Evolutionary conservation across 192 early-diverging fungal genomes (phyloP).

Genomic region (Nowakowskiella sp.): DNA sequence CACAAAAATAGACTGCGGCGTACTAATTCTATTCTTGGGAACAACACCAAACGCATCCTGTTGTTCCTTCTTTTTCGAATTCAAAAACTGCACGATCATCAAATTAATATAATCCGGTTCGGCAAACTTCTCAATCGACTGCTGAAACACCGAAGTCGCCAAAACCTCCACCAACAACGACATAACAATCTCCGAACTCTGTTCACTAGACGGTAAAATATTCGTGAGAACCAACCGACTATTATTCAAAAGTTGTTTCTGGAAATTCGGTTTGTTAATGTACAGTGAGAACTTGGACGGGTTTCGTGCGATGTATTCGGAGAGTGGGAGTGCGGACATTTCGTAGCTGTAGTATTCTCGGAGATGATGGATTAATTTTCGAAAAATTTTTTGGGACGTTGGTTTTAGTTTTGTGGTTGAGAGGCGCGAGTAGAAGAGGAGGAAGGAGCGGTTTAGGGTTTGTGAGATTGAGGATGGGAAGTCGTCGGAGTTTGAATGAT

Average conservation of each 20-base stretch:
- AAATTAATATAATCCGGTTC: constrained; percentile 31
- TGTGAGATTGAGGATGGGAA: too few species aligned
- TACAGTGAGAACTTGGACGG: constrained; percentile 24
- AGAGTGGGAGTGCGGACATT: constrained; percentile 14
- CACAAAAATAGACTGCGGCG: constrained; percentile 11
- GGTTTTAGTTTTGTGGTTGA: too few species aligned
- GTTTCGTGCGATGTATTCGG: constrained; percentile 16
- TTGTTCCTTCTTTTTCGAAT: constrained; percentile 1
- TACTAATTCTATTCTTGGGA: neutral
- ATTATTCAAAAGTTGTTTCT: constrained; percentile 23
- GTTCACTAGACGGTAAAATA: constrained; percentile 25
- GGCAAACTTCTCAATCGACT: constrained; percentile 28
- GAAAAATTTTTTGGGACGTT: too few species aligned
- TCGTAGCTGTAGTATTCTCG: constrained; percentile 32
- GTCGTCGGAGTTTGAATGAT: too few species aligned
- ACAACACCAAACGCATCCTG: neutral
- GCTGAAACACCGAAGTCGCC: constrained; percentile 34
- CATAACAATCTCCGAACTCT: constrained; percentile 27
- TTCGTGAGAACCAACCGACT: constrained; percentile 19
- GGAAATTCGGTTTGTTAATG: neutral
- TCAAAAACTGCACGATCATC: constrained; percentile 21
- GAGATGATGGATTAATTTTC: too few species aligned
- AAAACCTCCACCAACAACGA: constrained; percentile 33
- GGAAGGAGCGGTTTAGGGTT: too few species aligned
- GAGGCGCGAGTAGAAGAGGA: too few species aligned